Evolutionary conservation across 257 asterid species (phyloP).

Genomic region (Thymus mandschuricus): DNA sequence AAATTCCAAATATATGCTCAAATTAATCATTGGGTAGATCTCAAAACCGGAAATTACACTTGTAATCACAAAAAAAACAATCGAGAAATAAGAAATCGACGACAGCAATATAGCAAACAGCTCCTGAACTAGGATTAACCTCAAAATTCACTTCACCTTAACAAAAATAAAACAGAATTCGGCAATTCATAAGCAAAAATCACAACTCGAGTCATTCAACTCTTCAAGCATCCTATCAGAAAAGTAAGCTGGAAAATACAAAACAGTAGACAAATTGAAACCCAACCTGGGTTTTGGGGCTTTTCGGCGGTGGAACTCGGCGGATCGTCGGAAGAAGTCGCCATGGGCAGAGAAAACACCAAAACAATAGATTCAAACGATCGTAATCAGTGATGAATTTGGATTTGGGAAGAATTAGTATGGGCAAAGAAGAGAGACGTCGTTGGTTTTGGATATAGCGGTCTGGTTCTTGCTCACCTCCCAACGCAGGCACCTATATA

Average conservation of each 20-base stretch:
- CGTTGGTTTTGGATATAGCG: slow-evolving; percentile 34
- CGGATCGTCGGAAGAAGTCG: slow-evolving; percentile 57
- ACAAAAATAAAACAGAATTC: slow-evolving; percentile 14
- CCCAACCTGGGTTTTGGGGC: slow-evolving; percentile 70
- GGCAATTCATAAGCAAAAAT: not conserved
- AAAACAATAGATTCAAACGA: not conserved
- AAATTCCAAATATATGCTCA: not conserved
- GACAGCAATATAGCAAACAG: slow-evolving; percentile 3
- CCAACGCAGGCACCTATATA: slow-evolving; percentile 26
- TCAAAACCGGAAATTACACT: slow-evolving; percentile 6
- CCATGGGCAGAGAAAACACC: slow-evolving; percentile 41
- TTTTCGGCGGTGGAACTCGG: slow-evolving; percentile 50
- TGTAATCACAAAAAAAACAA: not conserved
- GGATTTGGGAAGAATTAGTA: not conserved
- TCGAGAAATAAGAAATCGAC: slow-evolving; percentile 4
- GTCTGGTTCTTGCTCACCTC: slow-evolving; percentile 34
- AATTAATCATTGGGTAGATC: not conserved
- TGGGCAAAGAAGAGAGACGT: not conserved
- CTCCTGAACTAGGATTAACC: slow-evolving; percentile 18
- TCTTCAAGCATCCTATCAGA: not conserved
- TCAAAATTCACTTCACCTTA: slow-evolving; percentile 17
- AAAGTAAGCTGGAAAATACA: not conserved
- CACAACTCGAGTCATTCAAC: slow-evolving; percentile 22
- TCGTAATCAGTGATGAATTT: not conserved
- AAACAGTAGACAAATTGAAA: slow-evolving; percentile 24